These are phyloP conservation scores for Neurospora sp. DNA, from an alignment of 495 filamentous ascomycete species.

Conservation along the genomic window DNA sequence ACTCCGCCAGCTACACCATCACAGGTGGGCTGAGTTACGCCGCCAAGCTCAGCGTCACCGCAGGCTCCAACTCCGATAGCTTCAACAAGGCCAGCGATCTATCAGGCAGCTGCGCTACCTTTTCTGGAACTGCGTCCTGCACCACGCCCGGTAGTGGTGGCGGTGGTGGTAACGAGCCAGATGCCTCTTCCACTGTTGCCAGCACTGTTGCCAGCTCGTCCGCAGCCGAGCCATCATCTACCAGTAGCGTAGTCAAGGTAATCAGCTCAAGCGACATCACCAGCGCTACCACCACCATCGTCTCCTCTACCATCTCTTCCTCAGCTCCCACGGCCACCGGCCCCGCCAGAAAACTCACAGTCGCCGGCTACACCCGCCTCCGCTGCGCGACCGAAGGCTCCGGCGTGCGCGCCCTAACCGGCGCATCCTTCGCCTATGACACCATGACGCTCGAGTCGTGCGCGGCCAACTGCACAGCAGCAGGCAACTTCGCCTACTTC, in stretches of 20 bases:
- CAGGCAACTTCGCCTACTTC: conserved; percentile 32
- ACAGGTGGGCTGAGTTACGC: conserved; percentile 36
- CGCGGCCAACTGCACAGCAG: conserved; percentile 29
- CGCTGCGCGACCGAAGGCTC: conserved; percentile 39
- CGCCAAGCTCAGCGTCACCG: conserved; percentile 38
- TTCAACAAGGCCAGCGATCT: conserved; percentile 33
- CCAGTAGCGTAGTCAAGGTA: neutral
- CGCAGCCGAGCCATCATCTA: neutral
- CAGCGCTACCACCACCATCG: neutral
- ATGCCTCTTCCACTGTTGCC: conserved; percentile 16
- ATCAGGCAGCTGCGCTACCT: conserved; percentile 29
- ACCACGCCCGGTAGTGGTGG: neutral
- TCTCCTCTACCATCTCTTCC: conserved; percentile 6
- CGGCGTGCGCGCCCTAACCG: conserved; percentile 29
- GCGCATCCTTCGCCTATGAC: conserved; percentile 31
- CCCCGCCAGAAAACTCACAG: conserved; percentile 19
- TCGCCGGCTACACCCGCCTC: conserved; percentile 33
- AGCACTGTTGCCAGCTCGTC: neutral
- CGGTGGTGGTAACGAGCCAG: conserved; percentile 3
- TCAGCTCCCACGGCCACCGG: conserved; percentile 14
- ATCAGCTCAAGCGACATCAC: conserved; percentile 5
- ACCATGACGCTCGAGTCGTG: conserved; percentile 42
- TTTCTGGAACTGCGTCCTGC: conserved; percentile 18
- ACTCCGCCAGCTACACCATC: conserved; percentile 36
- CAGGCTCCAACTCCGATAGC: conserved; percentile 28